Evolutionary conservation across 2,329 filamentous ascomycete species (phyloP).

Genomic region (Ceratocystis variospora): DNA sequence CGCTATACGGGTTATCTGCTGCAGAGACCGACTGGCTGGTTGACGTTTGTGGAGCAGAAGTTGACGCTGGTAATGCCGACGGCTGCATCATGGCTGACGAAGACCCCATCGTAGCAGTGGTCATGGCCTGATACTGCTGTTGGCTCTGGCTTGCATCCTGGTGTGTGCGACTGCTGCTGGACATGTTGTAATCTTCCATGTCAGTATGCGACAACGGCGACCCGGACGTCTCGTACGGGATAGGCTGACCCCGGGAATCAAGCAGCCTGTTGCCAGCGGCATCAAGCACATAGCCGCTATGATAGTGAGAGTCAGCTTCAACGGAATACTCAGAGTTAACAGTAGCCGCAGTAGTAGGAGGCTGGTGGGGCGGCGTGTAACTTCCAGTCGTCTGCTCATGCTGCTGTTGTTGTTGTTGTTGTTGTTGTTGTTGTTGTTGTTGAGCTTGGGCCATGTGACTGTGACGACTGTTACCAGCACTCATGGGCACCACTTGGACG

Average conservation of each 20-base stretch:
- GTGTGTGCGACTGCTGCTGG: conserved; percentile 29
- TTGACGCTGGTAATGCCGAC: conserved; percentile 1
- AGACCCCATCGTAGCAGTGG: conserved; percentile 19
- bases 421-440: not conserved
- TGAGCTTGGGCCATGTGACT: conserved; percentile 27
- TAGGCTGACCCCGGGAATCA: conserved; percentile 23
- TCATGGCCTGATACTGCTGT: conserved; percentile 16
- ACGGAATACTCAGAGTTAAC: conserved; percentile 23
- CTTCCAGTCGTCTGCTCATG: conserved; percentile 3
- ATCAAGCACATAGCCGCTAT: conserved; percentile 23
- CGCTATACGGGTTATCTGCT: conserved; percentile 41
- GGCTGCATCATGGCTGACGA: conserved; percentile 20
- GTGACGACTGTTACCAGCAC: conserved; percentile 42
- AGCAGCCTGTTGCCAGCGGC: conserved; percentile 21
- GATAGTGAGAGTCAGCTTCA: conserved; percentile 20
- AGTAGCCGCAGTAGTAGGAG: conserved; percentile 20
- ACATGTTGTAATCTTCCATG: conserved; percentile 24
- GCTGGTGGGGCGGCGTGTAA: conserved; percentile 16
- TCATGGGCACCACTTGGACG: conserved; percentile 87
- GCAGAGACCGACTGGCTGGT: not conserved
- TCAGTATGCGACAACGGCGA: conserved; percentile 14
- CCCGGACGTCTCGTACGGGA: conserved; percentile 14
- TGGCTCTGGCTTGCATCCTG: conserved; percentile 24
- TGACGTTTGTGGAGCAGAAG: not conserved
- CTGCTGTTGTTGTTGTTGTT: not conserved